Evolutionary conservation across 2,329 filamentous ascomycete genomes (phyloP).

Genomic region (Sphaerostilbella broomeana): DNA sequence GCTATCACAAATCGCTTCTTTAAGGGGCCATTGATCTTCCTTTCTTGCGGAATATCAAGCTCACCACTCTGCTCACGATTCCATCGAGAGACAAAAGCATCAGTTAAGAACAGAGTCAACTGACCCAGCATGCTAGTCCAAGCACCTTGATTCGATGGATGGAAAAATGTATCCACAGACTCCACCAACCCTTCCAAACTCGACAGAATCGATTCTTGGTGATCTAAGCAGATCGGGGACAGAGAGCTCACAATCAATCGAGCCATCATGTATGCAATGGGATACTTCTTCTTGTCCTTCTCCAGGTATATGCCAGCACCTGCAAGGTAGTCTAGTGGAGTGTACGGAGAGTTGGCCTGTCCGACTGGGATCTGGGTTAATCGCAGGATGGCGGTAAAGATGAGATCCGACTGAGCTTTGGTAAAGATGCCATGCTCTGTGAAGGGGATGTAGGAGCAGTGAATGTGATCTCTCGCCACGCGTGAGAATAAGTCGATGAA

Average conservation of each 20-base stretch:
- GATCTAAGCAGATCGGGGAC: conserved; percentile 72
- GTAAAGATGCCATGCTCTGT: conserved; percentile 87
- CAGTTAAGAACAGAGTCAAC: conserved; percentile 83
- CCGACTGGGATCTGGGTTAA: conserved; percentile 94
- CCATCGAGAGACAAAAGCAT: conserved; percentile 97
- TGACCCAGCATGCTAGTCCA: conserved; percentile 91
- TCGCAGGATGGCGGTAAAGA: conserved; percentile 86
- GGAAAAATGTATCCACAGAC: conserved; percentile 96
- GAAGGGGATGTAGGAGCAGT: conserved; percentile 69
- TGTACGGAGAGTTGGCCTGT: conserved; percentile 90
- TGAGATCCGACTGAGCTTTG: conserved; percentile 79
- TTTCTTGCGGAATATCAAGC: conserved; percentile 74
- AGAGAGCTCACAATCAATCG: conserved; percentile 90
- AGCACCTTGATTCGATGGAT: conserved; percentile 86
- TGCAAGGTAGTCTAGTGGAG: conserved; percentile 72
- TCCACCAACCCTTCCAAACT: conserved; percentile 88
- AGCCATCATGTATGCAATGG: conserved; percentile 84
- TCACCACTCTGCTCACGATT: conserved; percentile 92
- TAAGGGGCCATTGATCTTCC: conserved; percentile 71
- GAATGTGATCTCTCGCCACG: conserved; percentile 75
- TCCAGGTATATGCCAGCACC: conserved; percentile 83
- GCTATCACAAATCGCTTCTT: conserved; percentile 86
- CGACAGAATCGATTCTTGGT: conserved; percentile 72
- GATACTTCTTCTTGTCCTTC: conserved; percentile 89
- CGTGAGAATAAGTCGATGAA: conserved; percentile 88